phyloP scores from a whole-genome alignment of 306 rosid genomes.

The Gastrolobium bilobum region DNA sequence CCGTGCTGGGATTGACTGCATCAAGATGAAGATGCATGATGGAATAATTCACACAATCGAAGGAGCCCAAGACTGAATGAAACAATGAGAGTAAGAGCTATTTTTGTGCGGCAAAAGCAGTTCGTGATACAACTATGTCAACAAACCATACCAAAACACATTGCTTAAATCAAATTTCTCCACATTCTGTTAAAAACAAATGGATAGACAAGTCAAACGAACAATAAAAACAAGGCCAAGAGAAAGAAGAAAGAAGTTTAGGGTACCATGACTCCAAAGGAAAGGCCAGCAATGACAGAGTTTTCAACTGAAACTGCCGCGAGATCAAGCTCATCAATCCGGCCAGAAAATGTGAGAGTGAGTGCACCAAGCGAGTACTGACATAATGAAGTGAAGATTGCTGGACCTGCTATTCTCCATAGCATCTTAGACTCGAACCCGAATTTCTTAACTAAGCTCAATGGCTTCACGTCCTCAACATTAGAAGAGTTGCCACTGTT shows the following conservation, averaged over 20 bases:
- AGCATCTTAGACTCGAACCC: constrained; percentile 53
- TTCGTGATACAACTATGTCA: no score
- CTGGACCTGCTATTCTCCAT: constrained; percentile 71
- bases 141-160: no score
- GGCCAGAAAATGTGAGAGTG: constrained; percentile 70
- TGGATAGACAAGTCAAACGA: not conserved
- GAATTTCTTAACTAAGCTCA: constrained; percentile 33
- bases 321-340: constrained; percentile 63
- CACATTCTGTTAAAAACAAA: not conserved
- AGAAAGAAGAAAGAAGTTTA: not conserved
- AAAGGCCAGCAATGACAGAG: constrained; percentile 73
- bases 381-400: constrained; percentile 62
- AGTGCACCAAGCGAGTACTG: constrained; percentile 80
- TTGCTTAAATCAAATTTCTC: no score
- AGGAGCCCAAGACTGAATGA: no score
- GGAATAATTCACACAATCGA: no score
- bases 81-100: no score
- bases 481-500: constrained; percentile 9
- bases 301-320: constrained; percentile 82
- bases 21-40: no score
- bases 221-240: not conserved
- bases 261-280: constrained; percentile 74
- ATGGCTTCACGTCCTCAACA: constrained; percentile 47
- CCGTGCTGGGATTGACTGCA: no score
- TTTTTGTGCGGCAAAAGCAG: no score